Percentiles rank a stretch among this genome's conserved stretches.
phyloP scores from a whole-genome alignment of 805 yeast genomes.

The Yamadazyma ubonensis region DNA sequence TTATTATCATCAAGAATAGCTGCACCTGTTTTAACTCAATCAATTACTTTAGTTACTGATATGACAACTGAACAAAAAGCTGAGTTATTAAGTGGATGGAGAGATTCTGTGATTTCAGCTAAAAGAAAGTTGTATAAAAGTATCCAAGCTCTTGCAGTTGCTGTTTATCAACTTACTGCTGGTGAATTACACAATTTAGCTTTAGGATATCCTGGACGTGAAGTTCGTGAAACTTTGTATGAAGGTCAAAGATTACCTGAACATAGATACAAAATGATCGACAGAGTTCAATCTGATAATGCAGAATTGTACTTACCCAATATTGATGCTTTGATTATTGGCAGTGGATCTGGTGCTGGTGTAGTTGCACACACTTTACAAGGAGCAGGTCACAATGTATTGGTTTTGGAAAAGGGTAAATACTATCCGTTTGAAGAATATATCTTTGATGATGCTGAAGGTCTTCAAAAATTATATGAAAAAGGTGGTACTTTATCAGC shows the following conservation, averaged over 20 bases:
- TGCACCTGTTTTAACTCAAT: constrained; percentile 34
- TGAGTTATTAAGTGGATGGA: constrained; percentile 36
- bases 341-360: constrained; percentile 56
- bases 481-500: constrained; percentile 35
- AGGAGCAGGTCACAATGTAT: constrained; percentile 39
- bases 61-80: constrained; percentile 36
- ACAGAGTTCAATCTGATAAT: constrained; percentile 27
- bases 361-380: constrained; percentile 50
- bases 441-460: constrained; percentile 36
- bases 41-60: constrained; percentile 33
- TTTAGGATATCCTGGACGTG: constrained; percentile 38
- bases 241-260: constrained; percentile 26
- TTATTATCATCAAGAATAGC: constrained; percentile 30
- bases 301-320: constrained; percentile 34
- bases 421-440: constrained; percentile 38
- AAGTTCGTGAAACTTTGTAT: constrained; percentile 27
- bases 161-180: constrained; percentile 27
- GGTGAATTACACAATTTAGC: constrained; percentile 35
- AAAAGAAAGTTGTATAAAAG: constrained; percentile 36
- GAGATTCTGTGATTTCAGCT: constrained; percentile 35
- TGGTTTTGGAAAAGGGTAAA: constrained; percentile 53
- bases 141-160: constrained; percentile 24
- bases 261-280: constrained; percentile 30
- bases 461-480: constrained; percentile 39
- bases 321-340: constrained; percentile 48